Evolutionary conservation across 2,329 filamentous ascomycete genomes (phyloP).

Genomic region (Davidsoniella neocaledoniae): DNA sequence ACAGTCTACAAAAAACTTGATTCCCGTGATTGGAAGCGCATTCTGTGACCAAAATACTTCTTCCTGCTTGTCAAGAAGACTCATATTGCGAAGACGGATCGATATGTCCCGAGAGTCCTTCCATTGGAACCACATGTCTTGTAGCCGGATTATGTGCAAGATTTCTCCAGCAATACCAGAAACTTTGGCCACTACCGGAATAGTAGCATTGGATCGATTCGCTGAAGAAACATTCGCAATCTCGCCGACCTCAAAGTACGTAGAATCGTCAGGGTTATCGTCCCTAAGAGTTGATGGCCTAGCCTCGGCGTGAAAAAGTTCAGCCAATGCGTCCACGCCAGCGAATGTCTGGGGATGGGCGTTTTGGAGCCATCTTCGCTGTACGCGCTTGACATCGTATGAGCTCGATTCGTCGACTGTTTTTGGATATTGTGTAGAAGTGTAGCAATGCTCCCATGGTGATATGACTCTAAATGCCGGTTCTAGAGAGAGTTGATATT

Average conservation of each 20-base stretch:
- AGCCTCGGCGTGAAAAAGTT: slow-evolving; percentile 22
- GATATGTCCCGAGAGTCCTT: slow-evolving; percentile 25
- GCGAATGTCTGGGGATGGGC: slow-evolving; percentile 33
- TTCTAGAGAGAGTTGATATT: neutral
- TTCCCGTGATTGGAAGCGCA: slow-evolving; percentile 30
- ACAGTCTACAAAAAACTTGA: slow-evolving; percentile 30
- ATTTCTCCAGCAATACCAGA: slow-evolving; percentile 41
- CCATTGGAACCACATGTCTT: slow-evolving; percentile 39
- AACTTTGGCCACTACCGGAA: slow-evolving; percentile 28
- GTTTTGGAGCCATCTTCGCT: slow-evolving; percentile 34
- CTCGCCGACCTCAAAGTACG: slow-evolving; percentile 38
- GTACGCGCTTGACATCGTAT: slow-evolving; percentile 16
- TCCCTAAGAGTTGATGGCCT: neutral
- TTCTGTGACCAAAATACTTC: slow-evolving; percentile 38
- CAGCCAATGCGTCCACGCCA: slow-evolving; percentile 20
- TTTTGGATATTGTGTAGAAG: slow-evolving; percentile 3
- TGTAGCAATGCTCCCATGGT: slow-evolving; percentile 12
- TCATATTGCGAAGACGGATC: slow-evolving; percentile 30
- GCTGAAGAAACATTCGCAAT: slow-evolving; percentile 26
- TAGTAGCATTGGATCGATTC: slow-evolving; percentile 14
- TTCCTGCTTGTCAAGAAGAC: slow-evolving; percentile 26
- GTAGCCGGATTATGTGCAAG: slow-evolving; percentile 36
- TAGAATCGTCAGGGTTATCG: too few species aligned
- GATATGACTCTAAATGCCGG: slow-evolving; percentile 6
- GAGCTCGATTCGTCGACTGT: neutral